phyloP scores from a whole-genome alignment of 495 filamentous ascomycete species.

The Evernia prunastri region DNA sequence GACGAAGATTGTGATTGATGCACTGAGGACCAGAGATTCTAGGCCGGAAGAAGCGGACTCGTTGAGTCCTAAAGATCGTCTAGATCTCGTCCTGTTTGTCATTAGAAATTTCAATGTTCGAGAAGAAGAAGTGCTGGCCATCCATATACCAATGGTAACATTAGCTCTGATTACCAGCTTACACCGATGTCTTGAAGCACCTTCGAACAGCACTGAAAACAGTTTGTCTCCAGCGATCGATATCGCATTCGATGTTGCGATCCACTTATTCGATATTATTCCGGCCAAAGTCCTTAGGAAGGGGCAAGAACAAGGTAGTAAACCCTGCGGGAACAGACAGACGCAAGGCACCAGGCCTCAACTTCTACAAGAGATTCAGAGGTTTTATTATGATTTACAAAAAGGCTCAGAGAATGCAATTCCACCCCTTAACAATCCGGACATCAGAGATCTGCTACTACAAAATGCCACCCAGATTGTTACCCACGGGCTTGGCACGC shows the following conservation, averaged over 20 bases:
- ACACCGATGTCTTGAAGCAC: constrained; percentile 9
- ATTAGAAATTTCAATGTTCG: constrained; percentile 83
- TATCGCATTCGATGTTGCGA: constrained; percentile 45
- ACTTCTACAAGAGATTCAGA: constrained; percentile 1
- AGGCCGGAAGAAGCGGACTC: neutral
- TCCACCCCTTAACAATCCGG: constrained; percentile 52
- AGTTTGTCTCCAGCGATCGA: neutral
- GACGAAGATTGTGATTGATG: constrained; percentile 49
- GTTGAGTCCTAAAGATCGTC: constrained; percentile 28
- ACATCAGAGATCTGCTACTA: constrained; percentile 54
- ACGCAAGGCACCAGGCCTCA: neutral
- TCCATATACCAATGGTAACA: constrained; percentile 72
- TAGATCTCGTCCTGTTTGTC: constrained; percentile 75
- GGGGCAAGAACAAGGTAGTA: neutral
- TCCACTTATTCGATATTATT: constrained; percentile 55
- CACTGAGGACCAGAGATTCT: constrained; percentile 36
- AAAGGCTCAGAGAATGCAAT: constrained; percentile 12
- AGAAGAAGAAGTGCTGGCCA: constrained; percentile 89
- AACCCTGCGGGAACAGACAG: neutral
- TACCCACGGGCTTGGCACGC: constrained; percentile 38
- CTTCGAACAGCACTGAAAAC: neutral
- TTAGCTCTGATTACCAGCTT: constrained; percentile 62
- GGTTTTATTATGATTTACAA: constrained; percentile 9
- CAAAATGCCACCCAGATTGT: constrained; percentile 52
- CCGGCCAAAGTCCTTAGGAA: constrained; percentile 59